A percentile compares a stretch with the other conserved stretches of the same genome.
phyloP scores from a whole-genome alignment of 2,329 filamentous ascomycete species.

The Diaporthe vaccinii region DNA sequence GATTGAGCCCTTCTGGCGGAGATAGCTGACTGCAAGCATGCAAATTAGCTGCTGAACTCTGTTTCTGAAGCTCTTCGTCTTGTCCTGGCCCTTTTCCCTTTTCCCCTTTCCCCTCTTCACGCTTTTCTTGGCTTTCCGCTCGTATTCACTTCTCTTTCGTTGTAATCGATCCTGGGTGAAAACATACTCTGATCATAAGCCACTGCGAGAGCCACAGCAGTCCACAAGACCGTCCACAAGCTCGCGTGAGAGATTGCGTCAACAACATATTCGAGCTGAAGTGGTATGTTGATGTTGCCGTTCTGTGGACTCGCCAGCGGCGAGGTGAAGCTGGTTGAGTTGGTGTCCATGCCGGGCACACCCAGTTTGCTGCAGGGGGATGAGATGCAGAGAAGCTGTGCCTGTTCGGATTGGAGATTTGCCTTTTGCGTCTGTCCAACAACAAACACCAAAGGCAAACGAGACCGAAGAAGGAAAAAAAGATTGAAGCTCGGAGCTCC shows the following conservation, averaged over 20 bases:
- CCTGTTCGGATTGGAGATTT: slow-evolving; percentile 24
- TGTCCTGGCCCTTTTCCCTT: neutral
- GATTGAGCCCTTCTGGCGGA: slow-evolving; percentile 81
- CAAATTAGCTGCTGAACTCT: slow-evolving; percentile 34
- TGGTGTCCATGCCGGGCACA: slow-evolving; percentile 64
- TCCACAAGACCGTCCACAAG: slow-evolving; percentile 74
- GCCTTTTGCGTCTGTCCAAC: slow-evolving; percentile 21
- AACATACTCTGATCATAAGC: slow-evolving; percentile 91
- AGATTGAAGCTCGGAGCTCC: slow-evolving; percentile 14
- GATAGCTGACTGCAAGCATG: slow-evolving; percentile 74
- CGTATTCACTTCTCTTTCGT: neutral
- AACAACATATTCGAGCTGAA: slow-evolving; percentile 69
- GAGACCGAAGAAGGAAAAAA: neutral
- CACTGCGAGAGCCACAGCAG: slow-evolving; percentile 78
- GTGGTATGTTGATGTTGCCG: slow-evolving; percentile 63
- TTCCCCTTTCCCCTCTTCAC: neutral
- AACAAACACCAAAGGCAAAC: neutral
- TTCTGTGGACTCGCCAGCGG: slow-evolving; percentile 74
- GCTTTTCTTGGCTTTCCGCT: neutral
- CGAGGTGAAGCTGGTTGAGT: slow-evolving; percentile 76
- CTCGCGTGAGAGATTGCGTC: slow-evolving; percentile 70
- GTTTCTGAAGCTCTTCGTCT: neutral
- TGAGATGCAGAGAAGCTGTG: slow-evolving; percentile 26
- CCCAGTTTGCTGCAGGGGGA: slow-evolving; percentile 19
- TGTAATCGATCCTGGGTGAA: neutral